phyloP scores from a whole-genome alignment of 2,329 filamentous ascomycete genomes.

The Phaeosphaeria sp. region DNA sequence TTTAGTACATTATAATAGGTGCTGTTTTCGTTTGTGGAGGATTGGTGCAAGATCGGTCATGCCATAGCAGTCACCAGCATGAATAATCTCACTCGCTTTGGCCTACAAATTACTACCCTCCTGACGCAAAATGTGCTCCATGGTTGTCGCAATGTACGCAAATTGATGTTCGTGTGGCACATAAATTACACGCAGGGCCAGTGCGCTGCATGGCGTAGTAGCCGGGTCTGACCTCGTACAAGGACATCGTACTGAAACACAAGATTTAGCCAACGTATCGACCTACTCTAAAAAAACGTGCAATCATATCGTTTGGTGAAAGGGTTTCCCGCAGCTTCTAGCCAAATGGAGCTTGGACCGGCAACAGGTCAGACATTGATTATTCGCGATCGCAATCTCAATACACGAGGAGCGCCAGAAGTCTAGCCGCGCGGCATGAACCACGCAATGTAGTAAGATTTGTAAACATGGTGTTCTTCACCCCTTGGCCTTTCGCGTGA shows the following conservation, averaged over 20 bases:
- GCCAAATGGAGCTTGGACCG: background rate
- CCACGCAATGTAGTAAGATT: background rate
- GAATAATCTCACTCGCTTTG: background rate
- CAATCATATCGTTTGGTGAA: background rate
- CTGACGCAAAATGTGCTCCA: background rate
- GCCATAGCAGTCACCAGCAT: background rate
- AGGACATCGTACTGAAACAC: no score
- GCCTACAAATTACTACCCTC: background rate
- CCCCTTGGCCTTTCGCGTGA: background rate
- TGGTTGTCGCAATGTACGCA: background rate
- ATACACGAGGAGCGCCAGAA: no score
- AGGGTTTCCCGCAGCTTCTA: background rate
- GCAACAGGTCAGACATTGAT: background rate
- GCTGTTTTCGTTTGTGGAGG: background rate
- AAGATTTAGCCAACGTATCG: no score
- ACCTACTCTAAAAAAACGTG: background rate
- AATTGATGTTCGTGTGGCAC: background rate
- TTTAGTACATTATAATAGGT: conserved; percentile 5
- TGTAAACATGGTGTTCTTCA: background rate
- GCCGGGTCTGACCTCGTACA: no score
- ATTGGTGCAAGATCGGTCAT: background rate
- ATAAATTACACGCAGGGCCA: background rate
- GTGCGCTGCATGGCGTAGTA: no score
- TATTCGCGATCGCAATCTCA: background rate
- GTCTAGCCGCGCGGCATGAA: no score